phyloP scores from a whole-genome alignment of 2,329 filamentous ascomycete genomes.

The Corniculantispora saksenae region DNA sequence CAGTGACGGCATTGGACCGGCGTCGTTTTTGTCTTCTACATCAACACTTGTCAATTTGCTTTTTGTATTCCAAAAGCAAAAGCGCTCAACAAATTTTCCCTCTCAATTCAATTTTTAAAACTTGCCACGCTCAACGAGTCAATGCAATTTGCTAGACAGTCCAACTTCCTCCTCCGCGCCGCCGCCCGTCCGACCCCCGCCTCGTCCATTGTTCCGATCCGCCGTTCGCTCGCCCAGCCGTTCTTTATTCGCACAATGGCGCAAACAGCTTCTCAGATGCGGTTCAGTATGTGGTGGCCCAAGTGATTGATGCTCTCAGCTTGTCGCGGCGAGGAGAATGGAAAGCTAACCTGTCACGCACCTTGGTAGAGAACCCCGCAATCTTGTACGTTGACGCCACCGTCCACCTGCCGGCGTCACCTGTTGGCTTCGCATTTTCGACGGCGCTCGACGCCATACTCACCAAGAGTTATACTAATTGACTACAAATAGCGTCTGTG shows the following conservation, averaged over 20 bases:
- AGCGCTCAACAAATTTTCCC: background rate
- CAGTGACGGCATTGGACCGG: constrained; percentile 1
- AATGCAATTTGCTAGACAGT: background rate
- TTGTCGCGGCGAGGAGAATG: background rate
- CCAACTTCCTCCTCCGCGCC: background rate
- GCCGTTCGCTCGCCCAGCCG: background rate
- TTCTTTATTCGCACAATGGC: constrained; percentile 22
- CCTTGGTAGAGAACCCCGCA: constrained; percentile 45
- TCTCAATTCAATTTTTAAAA: background rate
- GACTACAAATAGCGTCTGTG: constrained; percentile 69
- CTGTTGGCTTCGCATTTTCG: no score
- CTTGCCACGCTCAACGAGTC: background rate
- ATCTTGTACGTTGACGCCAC: constrained; percentile 45
- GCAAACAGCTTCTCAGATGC: constrained; percentile 27
- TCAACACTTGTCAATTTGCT: background rate
- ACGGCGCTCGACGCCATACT: background rate
- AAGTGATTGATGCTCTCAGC: background rate
- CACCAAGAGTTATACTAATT: background rate
- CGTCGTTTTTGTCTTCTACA: background rate
- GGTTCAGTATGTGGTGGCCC: constrained; percentile 35
- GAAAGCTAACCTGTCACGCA: background rate
- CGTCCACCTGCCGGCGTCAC: no score
- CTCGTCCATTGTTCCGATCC: background rate
- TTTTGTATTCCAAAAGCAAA: no score
- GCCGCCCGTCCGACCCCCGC: background rate